These are phyloP conservation scores for Diaporthe destruens DNA, from an alignment of 2,329 filamentous ascomycete genomes.

Conservation along the genomic window DNA sequence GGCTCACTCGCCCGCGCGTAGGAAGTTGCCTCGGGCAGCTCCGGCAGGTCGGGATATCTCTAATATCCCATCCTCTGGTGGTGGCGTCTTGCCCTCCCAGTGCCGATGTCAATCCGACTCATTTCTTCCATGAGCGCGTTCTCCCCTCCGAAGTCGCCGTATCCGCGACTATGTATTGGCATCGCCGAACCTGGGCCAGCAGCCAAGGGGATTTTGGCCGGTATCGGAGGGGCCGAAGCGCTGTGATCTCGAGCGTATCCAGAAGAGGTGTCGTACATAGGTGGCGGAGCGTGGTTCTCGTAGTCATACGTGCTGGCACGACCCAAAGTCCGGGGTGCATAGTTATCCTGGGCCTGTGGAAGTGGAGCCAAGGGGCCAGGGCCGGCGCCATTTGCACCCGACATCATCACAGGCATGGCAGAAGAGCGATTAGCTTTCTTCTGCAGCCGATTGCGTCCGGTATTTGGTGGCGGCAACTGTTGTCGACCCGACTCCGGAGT, in stretches of 20 bases:
- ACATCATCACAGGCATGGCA: slow-evolving; percentile 53
- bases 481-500: slow-evolving; percentile 45
- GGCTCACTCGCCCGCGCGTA: not conserved
- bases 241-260: slow-evolving; percentile 50
- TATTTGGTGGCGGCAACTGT: slow-evolving; percentile 51
- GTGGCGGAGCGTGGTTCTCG: slow-evolving; percentile 63
- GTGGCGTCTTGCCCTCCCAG: slow-evolving; percentile 67
- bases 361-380: slow-evolving; percentile 66
- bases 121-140: slow-evolving; percentile 78
- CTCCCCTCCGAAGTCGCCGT: slow-evolving; percentile 55
- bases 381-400: slow-evolving; percentile 50
- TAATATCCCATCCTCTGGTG: slow-evolving; percentile 41
- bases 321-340: slow-evolving; percentile 58
- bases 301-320: slow-evolving; percentile 67
- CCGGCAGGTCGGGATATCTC: slow-evolving; percentile 18
- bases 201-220: slow-evolving; percentile 75
- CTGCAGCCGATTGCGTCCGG: slow-evolving; percentile 71
- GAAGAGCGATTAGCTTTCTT: slow-evolving; percentile 69
- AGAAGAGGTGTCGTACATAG: slow-evolving; percentile 48
- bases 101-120: slow-evolving; percentile 75
- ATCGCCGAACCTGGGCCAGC: slow-evolving; percentile 58
- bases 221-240: slow-evolving; percentile 68
- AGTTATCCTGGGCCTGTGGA: slow-evolving; percentile 64
- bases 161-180: slow-evolving; percentile 44
- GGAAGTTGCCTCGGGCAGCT: not conserved